Conservation (phyloP, 2,329 filamentous ascomycete species). For the Tolypocladium inflatum region DNA sequence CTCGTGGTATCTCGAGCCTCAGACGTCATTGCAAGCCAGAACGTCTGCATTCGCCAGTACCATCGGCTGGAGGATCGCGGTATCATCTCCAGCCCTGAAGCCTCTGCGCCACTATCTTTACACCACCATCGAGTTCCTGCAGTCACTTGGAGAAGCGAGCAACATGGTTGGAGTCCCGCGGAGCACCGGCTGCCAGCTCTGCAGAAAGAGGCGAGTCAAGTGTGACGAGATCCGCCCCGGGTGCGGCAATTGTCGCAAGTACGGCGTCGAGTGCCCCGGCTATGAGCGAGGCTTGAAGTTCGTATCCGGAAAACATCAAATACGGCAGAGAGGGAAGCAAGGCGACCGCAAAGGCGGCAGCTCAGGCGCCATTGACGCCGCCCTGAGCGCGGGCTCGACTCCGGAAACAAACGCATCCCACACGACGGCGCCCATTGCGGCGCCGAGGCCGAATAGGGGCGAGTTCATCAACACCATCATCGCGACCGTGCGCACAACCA, state of each 20-base stretch:
- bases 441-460: constrained; percentile 14
- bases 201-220: constrained; percentile 30
- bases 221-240: constrained; percentile 34
- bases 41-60: not conserved
- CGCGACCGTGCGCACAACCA: constrained; percentile 10
- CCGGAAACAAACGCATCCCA: not conserved
- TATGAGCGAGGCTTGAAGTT: constrained; percentile 29
- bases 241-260: constrained; percentile 28
- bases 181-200: constrained; percentile 27
- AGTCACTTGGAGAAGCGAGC: not conserved
- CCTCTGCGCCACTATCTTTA: not conserved
- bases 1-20: too few relatives aligned
- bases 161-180: constrained; percentile 28
- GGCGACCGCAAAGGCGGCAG: constrained; percentile 1
- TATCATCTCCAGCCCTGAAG: not conserved
- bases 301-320: constrained; percentile 27
- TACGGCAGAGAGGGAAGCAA: constrained; percentile 18
- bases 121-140: not conserved
- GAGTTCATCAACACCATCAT: constrained; percentile 22
- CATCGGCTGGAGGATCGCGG: not conserved
- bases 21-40: not conserved
- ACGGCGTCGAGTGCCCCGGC: constrained; percentile 27
- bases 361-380: constrained; percentile 3
- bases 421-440: not conserved
- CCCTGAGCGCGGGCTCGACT: not conserved